Evolutionary conservation across 1,284 basidiomycete species (phyloP).

Genomic region (Fomitopsis palustris): DNA sequence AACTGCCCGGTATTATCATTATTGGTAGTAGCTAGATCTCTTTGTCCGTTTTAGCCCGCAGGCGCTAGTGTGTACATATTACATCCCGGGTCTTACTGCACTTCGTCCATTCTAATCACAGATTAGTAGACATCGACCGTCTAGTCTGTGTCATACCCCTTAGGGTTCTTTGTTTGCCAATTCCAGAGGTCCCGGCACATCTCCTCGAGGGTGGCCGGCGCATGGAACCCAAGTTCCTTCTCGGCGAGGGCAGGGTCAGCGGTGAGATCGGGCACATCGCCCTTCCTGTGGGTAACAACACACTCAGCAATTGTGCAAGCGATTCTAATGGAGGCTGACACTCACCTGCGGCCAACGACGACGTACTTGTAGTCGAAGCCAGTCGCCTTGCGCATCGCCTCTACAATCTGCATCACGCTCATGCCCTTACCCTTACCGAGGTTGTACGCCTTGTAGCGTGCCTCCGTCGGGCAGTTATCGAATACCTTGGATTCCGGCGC

Average conservation of each 20-base stretch:
- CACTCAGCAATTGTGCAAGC: neutral
- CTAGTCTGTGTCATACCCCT: constrained; percentile 51
- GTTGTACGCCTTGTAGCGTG: constrained; percentile 91
- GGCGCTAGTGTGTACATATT: neutral
- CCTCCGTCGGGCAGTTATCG: constrained; percentile 48
- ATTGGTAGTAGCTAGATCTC: neutral
- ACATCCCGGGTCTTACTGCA: neutral
- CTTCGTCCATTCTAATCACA: neutral
- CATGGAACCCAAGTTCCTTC: constrained; percentile 93
- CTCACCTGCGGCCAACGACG: constrained; percentile 86
- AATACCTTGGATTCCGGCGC: constrained; percentile 56
- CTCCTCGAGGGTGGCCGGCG: constrained; percentile 74
- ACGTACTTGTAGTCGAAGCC: constrained; percentile 89
- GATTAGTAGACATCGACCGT: neutral
- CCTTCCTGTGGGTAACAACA: constrained; percentile 52
- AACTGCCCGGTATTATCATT: neutral
- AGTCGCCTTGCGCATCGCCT: constrained; percentile 92
- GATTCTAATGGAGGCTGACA: constrained; percentile 5
- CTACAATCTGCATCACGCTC: constrained; percentile 92
- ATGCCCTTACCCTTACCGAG: constrained; percentile 92
- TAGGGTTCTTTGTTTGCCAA: constrained; percentile 85
- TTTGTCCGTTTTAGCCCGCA: neutral
- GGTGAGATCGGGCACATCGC: constrained; percentile 96
- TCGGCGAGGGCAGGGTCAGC: constrained; percentile 91
- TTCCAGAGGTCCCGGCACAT: constrained; percentile 96